phyloP scores from a whole-genome alignment of 2,329 filamentous ascomycete species.

The Phyllosticta ampelicida region DNA sequence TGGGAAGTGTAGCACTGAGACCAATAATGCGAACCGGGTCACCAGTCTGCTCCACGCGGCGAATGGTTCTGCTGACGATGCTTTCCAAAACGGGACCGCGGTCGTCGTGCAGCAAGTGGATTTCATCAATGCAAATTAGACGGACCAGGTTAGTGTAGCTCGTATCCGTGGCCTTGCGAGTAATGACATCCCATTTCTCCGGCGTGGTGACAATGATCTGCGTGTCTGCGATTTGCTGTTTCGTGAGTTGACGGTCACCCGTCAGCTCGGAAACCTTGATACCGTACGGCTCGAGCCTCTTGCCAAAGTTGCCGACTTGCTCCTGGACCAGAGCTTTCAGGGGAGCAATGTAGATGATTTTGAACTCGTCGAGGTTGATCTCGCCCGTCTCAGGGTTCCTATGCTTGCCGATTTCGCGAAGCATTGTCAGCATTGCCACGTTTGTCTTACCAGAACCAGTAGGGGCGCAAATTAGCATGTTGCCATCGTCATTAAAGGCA shows the following conservation, averaged over 20 bases:
- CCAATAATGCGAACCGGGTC: slow-evolving; percentile 87
- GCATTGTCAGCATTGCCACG: slow-evolving; percentile 92
- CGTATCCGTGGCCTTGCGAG: slow-evolving; percentile 89
- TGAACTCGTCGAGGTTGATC: slow-evolving; percentile 92
- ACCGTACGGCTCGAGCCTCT: slow-evolving; percentile 78
- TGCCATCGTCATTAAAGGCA: slow-evolving; percentile 88
- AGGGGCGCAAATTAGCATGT: slow-evolving; percentile 95
- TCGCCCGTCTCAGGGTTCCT: slow-evolving; percentile 81
- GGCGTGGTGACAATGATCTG: slow-evolving; percentile 97
- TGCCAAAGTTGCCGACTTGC: slow-evolving; percentile 95
- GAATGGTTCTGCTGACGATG: slow-evolving; percentile 88
- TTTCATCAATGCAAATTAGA: slow-evolving; percentile 93
- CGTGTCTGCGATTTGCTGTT: slow-evolving; percentile 95
- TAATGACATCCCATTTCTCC: slow-evolving; percentile 99
- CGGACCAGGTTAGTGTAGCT: slow-evolving; percentile 97
- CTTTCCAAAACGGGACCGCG: slow-evolving; percentile 94
- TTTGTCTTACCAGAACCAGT: slow-evolving; percentile 98
- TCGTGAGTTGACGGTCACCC: slow-evolving; percentile 94
- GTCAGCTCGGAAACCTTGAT: slow-evolving; percentile 93
- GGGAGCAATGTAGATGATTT: slow-evolving; percentile 96
- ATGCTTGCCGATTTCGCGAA: slow-evolving; percentile 94
- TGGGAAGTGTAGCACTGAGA: slow-evolving; percentile 88
- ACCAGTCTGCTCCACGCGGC: slow-evolving; percentile 85
- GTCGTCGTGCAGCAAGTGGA: slow-evolving; percentile 94
- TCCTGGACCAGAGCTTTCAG: slow-evolving; percentile 94